These are phyloP conservation scores for Fraxinus sp. DNA, from an alignment of 305 asterid genomes.

Conservation along the genomic window DNA sequence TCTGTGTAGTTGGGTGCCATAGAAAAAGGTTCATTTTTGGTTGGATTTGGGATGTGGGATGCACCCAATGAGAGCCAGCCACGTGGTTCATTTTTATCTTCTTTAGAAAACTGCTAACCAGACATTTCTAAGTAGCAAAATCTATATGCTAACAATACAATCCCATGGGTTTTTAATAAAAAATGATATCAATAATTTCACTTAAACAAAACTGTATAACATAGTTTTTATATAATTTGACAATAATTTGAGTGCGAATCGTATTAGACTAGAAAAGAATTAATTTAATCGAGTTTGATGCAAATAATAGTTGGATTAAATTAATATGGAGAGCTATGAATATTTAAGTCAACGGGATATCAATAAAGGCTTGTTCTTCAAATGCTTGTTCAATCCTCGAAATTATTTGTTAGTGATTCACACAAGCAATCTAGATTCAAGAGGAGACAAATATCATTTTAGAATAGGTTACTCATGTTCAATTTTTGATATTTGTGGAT, in stretches of 20 bases:
- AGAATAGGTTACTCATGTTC: background rate
- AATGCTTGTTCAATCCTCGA: background rate
- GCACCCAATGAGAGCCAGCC: constrained; percentile 47
- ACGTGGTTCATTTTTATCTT: constrained; percentile 48
- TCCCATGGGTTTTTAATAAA: background rate
- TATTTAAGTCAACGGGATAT: background rate
- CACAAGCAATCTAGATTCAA: background rate
- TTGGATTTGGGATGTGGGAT: constrained; percentile 34
- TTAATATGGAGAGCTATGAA: background rate
- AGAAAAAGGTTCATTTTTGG: constrained; percentile 6
- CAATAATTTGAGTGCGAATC: background rate
- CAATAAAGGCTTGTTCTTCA: background rate
- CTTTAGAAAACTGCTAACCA: constrained; percentile 37
- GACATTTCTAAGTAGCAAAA: constrained; percentile 21
- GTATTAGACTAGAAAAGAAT: background rate
- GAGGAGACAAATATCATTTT: background rate
- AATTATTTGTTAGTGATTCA: background rate
- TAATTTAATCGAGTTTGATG: background rate
- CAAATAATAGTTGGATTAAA: background rate
- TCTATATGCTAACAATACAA: background rate
- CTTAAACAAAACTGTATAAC: background rate
- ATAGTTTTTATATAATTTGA: background rate
- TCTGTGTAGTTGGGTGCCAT: constrained; percentile 22
- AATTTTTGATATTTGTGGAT: background rate
- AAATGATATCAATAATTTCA: background rate